Evolutionary conservation across 2,329 filamentous ascomycete genomes (phyloP).

Genomic region (Diaporthe citrichinensis): DNA sequence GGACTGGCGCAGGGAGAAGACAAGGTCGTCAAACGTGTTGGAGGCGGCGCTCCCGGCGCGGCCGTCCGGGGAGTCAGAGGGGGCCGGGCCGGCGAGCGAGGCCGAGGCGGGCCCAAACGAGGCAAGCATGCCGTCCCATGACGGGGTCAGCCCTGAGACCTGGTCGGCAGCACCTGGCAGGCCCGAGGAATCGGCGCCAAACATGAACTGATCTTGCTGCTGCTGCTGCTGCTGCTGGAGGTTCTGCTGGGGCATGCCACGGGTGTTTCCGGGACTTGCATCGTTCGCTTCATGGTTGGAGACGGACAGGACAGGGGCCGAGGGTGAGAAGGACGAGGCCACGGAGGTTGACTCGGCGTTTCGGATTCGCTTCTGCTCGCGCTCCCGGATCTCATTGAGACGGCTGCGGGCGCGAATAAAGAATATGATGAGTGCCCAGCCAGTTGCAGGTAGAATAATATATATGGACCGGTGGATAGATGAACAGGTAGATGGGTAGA

Average conservation of each 20-base stretch:
- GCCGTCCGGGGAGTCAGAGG: slow-evolving; percentile 19
- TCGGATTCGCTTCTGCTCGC: slow-evolving; percentile 33
- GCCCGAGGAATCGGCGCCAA: slow-evolving; percentile 22
- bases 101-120: slow-evolving; percentile 26
- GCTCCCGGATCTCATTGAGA: slow-evolving; percentile 38
- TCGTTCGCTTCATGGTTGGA: slow-evolving; percentile 24
- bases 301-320: slow-evolving; percentile 23
- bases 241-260: slow-evolving; percentile 13
- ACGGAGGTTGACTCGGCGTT: slow-evolving; percentile 22
- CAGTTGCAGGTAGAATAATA: background rate
- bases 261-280: slow-evolving; percentile 6
- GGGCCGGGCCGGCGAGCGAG: slow-evolving; percentile 17
- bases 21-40: slow-evolving; percentile 23
- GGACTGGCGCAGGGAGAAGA: slow-evolving; percentile 32
- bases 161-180: slow-evolving; percentile 28
- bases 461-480: background rate
- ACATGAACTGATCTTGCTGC: slow-evolving; percentile 32
- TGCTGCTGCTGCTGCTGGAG: slow-evolving; percentile 29
- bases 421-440: slow-evolving; percentile 19
- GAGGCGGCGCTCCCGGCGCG: slow-evolving; percentile 27
- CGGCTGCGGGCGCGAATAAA: slow-evolving; percentile 16
- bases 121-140: slow-evolving; percentile 37
- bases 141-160: slow-evolving; percentile 16
- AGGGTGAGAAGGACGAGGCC: slow-evolving; percentile 15
- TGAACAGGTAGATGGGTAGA: background rate